These are phyloP conservation scores for Drosera capensis DNA, from an alignment of 148 eudicot species.

Conservation along the genomic window DNA sequence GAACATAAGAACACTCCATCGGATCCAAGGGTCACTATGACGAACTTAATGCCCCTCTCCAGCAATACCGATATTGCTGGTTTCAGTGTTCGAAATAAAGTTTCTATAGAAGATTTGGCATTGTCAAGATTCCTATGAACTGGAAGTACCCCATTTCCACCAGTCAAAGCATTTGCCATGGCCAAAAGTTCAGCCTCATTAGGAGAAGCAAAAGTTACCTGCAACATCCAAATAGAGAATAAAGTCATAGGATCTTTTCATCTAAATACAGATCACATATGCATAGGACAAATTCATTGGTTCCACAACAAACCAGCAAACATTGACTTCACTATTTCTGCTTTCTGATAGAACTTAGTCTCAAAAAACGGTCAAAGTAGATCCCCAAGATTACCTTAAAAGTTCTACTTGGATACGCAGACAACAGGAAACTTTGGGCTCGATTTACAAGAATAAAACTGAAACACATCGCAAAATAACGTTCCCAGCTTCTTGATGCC, in stretches of 20 bases:
- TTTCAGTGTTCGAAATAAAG: slow-evolving; percentile 53
- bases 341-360: too few relatives aligned
- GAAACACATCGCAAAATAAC: too few relatives aligned
- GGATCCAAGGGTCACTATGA: slow-evolving; percentile 66
- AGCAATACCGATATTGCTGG: slow-evolving; percentile 58
- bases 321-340: too few relatives aligned
- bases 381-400: too few relatives aligned
- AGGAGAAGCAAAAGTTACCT: slow-evolving; percentile 86
- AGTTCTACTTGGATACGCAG: too few relatives aligned
- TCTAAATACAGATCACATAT: too few relatives aligned
- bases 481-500: neutral
- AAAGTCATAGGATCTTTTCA: neutral
- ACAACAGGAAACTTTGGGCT: too few relatives aligned
- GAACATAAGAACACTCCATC: slow-evolving; percentile 67
- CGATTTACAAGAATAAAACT: too few relatives aligned
- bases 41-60: slow-evolving; percentile 53
- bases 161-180: slow-evolving; percentile 78
- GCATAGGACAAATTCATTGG: too few relatives aligned
- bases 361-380: too few relatives aligned
- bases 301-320: too few relatives aligned
- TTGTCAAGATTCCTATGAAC: slow-evolving; percentile 15
- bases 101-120: slow-evolving; percentile 21
- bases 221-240: slow-evolving; percentile 4
- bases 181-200: slow-evolving; percentile 87
- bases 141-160: slow-evolving; percentile 24